Percentiles rank a stretch among this genome's conserved stretches.
Evolutionary conservation across 257 asterid genomes (phyloP).

Genomic region (Coffea eugenioides): DNA sequence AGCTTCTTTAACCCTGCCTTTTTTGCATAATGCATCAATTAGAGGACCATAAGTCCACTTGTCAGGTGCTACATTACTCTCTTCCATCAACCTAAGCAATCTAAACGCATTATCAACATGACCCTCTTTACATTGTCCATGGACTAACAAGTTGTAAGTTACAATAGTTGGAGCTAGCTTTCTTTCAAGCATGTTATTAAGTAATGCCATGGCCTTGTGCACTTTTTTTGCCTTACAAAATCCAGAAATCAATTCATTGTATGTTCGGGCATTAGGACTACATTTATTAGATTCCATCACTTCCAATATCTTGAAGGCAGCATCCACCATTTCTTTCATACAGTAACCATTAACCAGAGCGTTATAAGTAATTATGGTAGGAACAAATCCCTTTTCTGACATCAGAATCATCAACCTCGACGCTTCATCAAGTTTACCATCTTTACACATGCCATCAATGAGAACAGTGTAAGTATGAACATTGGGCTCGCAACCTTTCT

Average conservation of each 20-base stretch:
- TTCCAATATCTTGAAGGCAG: slow-evolving; percentile 50
- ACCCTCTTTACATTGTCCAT: slow-evolving; percentile 68
- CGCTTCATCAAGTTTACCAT: slow-evolving; percentile 50
- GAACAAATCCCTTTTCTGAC: slow-evolving; percentile 48
- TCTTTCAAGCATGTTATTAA: slow-evolving; percentile 51
- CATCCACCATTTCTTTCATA: slow-evolving; percentile 49
- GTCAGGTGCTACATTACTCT: slow-evolving; percentile 54
- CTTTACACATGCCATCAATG: slow-evolving; percentile 58
- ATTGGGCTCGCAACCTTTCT: slow-evolving; percentile 68
- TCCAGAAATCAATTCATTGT: slow-evolving; percentile 68
- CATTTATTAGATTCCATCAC: slow-evolving; percentile 53
- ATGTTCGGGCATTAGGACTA: slow-evolving; percentile 58
- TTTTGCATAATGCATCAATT: slow-evolving; percentile 55
- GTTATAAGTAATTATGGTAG: slow-evolving; percentile 61
- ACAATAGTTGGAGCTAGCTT: slow-evolving; percentile 46
- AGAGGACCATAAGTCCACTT: slow-evolving; percentile 58
- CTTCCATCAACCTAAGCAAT: slow-evolving; percentile 61
- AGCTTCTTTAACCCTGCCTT: slow-evolving; percentile 56
- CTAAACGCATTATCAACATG: slow-evolving; percentile 60
- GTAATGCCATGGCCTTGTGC: slow-evolving; percentile 68
- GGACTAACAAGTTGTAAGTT: slow-evolving; percentile 61
- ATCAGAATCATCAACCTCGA: slow-evolving; percentile 38
- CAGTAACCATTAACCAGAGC: slow-evolving; percentile 72
- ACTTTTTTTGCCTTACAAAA: slow-evolving; percentile 50
- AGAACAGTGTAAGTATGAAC: slow-evolving; percentile 64